A percentile compares a stretch with the other conserved stretches of the same genome.
Conservation (phyloP, 169 alveolate species). For the Plasmodium ovale region DNA sequence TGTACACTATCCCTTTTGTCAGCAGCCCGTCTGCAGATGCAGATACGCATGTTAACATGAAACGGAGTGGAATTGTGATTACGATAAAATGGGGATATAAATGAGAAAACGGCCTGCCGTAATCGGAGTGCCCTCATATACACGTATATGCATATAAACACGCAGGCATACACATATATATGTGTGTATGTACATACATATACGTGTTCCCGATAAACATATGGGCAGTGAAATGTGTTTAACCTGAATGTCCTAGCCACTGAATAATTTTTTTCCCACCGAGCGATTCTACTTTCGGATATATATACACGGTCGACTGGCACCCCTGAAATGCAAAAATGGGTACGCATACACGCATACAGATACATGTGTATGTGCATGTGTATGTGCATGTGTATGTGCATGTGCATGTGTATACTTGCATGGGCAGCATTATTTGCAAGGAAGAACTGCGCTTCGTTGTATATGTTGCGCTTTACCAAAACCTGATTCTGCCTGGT, state of each 20-base stretch:
- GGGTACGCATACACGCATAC: background rate
- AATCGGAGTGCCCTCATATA: no score
- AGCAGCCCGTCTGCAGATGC: constrained; percentile 54
- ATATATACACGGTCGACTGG: constrained; percentile 66
- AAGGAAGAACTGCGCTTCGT: background rate
- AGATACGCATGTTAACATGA: background rate
- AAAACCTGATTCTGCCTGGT: constrained; percentile 68
- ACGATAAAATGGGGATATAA: no score
- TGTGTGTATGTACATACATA: background rate
- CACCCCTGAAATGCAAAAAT: constrained; percentile 59
- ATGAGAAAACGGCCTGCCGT: no score
- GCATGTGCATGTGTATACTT: background rate
- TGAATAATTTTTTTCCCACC: constrained; percentile 42
- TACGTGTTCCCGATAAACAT: no score
- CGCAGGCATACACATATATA: background rate
- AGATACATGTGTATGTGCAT: no score
- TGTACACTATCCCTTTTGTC: constrained; percentile 75
- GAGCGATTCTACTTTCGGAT: constrained; percentile 34
- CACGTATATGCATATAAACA: no score
- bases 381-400: no score
- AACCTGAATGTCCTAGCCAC: constrained; percentile 77
- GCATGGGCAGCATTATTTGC: background rate
- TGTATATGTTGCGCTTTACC: constrained; percentile 15
- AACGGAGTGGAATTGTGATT: background rate
- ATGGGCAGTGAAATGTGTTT: background rate